Base-by-base conservation (phyloP, 768 basidiomycete genomes). In the Leccinum olivaceopallidum region DNA sequence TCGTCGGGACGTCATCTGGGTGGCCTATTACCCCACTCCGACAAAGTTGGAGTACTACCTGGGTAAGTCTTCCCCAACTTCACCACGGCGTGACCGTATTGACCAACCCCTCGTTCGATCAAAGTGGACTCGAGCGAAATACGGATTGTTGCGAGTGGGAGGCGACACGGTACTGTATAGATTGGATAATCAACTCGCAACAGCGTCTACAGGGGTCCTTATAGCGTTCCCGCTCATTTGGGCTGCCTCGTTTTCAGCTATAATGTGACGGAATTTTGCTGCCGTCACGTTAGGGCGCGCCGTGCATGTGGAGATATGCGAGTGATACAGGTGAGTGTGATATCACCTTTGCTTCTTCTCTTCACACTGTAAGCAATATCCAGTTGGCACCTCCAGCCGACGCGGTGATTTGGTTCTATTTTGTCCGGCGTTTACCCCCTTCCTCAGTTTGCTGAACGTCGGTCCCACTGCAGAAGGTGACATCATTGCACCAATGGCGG, bases 391-490 rank as follows among this genome's bases (percentile, higher is more conserved):
- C 30, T 30, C 30, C 9, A 30, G 30, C 65, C 7, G 3, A 3
- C 26, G 49, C 30, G 6, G 47, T 44, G 16, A 26, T 52, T 42
- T 7, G 5, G 13, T 56, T 49, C 18, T 26, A 16, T 20, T 18
- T 37, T 12, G 16, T 36, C 9, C 2, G 2, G 53, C 10, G 42
- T 56, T 54, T 24, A 67, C 34, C 8, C 13, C 16, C 13, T 6
- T 32, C 10, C 20, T 18, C 55, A 83, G 83, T 62, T 71, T 85
- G 22, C 67, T 85, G 2, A 81, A 85, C 39, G 65, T 85, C 18
- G 83, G 85, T 0, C 85, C 85, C 0, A 83, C 76, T 2, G 82
- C 81, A 1, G 83, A 84, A 55, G 84, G 85, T 0, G 77, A 78
- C 42, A 83, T 85, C 36, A 79, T 84, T 48, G 71, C 71, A 8